These are phyloP conservation scores for Leishmania tropica DNA, from an alignment of 208 protist genomes.

Conservation along the genomic window DNA sequence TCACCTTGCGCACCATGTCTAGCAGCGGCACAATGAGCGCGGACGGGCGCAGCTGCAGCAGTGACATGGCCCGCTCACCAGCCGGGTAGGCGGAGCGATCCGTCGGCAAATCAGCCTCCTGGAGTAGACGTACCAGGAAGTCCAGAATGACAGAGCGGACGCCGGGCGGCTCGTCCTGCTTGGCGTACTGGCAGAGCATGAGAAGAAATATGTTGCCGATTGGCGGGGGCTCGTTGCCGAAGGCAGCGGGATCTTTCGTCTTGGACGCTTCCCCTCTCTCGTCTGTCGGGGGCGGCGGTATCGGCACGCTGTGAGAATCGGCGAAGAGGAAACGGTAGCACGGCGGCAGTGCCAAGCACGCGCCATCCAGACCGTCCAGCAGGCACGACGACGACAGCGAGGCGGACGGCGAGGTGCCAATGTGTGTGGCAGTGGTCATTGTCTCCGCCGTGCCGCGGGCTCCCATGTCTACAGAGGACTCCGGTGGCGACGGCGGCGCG, in stretches of 20 bases:
- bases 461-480: background rate
- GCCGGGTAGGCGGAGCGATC: slow-evolving; percentile 26
- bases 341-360: slow-evolving; percentile 37
- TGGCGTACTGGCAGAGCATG: slow-evolving; percentile 75
- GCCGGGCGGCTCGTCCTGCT: slow-evolving; percentile 66
- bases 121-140: slow-evolving; percentile 56
- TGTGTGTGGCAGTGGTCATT: background rate
- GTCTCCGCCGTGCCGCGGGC: background rate
- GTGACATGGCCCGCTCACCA: slow-evolving; percentile 42
- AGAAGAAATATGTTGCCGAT: slow-evolving; percentile 69
- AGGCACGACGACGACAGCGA: slow-evolving; percentile 10
- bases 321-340: slow-evolving; percentile 63
- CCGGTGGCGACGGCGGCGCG: background rate
- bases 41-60: slow-evolving; percentile 61
- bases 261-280: background rate
- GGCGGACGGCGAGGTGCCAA: background rate
- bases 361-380: slow-evolving; percentile 13
- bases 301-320: slow-evolving; percentile 11
- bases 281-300: background rate
- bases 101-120: slow-evolving; percentile 59
- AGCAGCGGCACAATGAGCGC: slow-evolving; percentile 59
- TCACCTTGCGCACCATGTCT: slow-evolving; percentile 66
- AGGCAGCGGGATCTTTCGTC: background rate
- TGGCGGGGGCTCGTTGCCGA: slow-evolving; percentile 21
- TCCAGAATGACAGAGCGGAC: slow-evolving; percentile 53